Evolutionary conservation across 352 stramenopile species (phyloP), one percentile per base, ranked within the genome.

Genomic region (Peronospora farinosa): DNA sequence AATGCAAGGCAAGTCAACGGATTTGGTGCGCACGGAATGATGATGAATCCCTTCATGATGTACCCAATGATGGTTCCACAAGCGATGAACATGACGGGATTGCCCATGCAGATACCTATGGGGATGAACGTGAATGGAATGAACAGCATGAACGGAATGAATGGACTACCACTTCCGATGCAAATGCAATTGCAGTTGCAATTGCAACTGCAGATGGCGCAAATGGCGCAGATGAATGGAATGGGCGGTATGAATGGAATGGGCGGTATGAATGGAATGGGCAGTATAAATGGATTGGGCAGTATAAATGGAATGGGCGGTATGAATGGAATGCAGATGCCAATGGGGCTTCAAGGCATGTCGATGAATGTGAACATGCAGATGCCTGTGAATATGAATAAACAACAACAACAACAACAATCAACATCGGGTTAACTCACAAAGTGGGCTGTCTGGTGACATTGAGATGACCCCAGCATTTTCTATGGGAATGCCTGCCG

Each of bases 31-130:
- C 69, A 62, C 43, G 66, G 65, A 51, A 87, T 89, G 76, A 84
- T 87, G 74, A 78, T 88, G 63, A 82, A 82, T 17, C 74, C 78
- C 25, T 89, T 92, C 47, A 83, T 92, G 69, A 87, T 90, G 78
- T 89, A 88, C 47, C 61, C 74, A 41, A 88, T 90, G 77, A 86
- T 90, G 74, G 71, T 71, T 21, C 36, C 58, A 2, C 57, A 64
- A 37, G 57, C 40, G 19, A 66, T 69, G 55, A 69, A 69, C 35
- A 67, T 74, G 58, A 72, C 65, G 63, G 65, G 59, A 15, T 82
- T 86, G 69, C 56, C 60, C 2, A 72, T 86, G 55, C 64, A 67
- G 10, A 71, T 81, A 61, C 54, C 65, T 2, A 78, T 84, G 68
- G 66, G 65, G 9, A 74, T 62, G 47, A 62, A 44, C 17, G 47